These are phyloP conservation scores for Geranium incanum DNA, from an alignment of 441 rosid species.

Conservation along the genomic window DNA sequence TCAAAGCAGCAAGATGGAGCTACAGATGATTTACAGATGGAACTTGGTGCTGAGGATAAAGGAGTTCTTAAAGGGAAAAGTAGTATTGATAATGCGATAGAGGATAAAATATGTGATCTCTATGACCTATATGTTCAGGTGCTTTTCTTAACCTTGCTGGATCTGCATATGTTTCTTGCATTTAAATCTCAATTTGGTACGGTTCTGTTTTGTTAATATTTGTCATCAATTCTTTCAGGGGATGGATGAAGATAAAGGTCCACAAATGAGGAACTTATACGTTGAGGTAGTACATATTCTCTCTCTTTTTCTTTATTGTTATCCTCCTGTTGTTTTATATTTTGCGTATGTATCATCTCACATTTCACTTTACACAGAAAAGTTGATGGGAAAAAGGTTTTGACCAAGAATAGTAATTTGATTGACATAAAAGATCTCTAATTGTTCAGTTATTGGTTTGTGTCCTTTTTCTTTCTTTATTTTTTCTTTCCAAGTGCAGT, in stretches of 20 bases:
- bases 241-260: constrained; percentile 33
- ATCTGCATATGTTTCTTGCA: constrained; percentile 5
- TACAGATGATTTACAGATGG: constrained; percentile 21
- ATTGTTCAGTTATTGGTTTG: neutral
- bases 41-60: constrained; percentile 20
- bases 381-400: neutral
- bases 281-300: constrained; percentile 24
- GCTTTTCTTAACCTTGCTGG: constrained; percentile 6
- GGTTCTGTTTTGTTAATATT: neutral
- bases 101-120: constrained; percentile 41
- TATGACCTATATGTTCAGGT: constrained; percentile 38
- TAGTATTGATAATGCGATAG: constrained; percentile 26
- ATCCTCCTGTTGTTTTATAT: neutral
- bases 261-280: constrained; percentile 34
- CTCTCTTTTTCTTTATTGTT: neutral
- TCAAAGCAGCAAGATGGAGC: constrained; percentile 20
- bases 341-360: no score
- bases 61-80: constrained; percentile 18
- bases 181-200: constrained; percentile 3
- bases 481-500: neutral
- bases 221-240: constrained; percentile 24
- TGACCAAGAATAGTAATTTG: neutral
- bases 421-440: neutral
- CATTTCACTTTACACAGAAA: neutral
- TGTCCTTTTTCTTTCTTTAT: neutral